These are phyloP conservation scores for Cyclotella kingstonii DNA, from an alignment of 108 stramenopile species.

Conservation along the genomic window DNA sequence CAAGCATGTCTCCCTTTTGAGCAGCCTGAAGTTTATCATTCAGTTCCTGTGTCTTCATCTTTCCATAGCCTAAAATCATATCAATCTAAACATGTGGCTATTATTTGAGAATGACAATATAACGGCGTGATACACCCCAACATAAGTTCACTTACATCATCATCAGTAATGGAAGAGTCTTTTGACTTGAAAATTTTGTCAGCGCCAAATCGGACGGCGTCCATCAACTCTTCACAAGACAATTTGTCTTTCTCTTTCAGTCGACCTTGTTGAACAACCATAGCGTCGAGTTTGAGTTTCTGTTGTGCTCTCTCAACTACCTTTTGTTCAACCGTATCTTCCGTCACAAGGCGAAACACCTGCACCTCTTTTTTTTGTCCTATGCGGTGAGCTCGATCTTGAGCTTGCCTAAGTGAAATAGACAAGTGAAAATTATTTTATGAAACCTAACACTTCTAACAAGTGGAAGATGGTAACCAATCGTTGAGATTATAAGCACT, in stretches of 20 bases:
- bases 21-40: constrained; percentile 92
- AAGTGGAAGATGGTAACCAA: neutral
- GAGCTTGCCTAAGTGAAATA: constrained; percentile 71
- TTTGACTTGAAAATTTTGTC: constrained; percentile 95
- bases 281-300: constrained; percentile 99
- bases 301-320: constrained; percentile 99
- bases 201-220: constrained; percentile 95
- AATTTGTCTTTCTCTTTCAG: constrained; percentile 72
- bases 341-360: constrained; percentile 97
- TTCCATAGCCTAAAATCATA: constrained; percentile 79
- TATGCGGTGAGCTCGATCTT: constrained; percentile 90
- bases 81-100: constrained; percentile 50
- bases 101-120: neutral
- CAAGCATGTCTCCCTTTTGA: constrained; percentile 95
- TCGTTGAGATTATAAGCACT: neutral
- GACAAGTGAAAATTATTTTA: neutral
- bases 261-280: constrained; percentile 90
- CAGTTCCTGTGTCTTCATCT: constrained; percentile 88
- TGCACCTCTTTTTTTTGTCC: constrained; percentile 97
- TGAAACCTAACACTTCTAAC: no score
- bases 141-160: constrained; percentile 70
- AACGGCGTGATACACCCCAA: neutral
- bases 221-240: constrained; percentile 79
- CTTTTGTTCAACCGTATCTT: constrained; percentile 98
- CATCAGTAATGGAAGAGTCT: constrained; percentile 89